Percentiles rank a stretch among this genome's conserved stretches.
Conservation (phyloP, 2,329 filamentous ascomycete genomes). For the Phyllachora maydis region DNA sequence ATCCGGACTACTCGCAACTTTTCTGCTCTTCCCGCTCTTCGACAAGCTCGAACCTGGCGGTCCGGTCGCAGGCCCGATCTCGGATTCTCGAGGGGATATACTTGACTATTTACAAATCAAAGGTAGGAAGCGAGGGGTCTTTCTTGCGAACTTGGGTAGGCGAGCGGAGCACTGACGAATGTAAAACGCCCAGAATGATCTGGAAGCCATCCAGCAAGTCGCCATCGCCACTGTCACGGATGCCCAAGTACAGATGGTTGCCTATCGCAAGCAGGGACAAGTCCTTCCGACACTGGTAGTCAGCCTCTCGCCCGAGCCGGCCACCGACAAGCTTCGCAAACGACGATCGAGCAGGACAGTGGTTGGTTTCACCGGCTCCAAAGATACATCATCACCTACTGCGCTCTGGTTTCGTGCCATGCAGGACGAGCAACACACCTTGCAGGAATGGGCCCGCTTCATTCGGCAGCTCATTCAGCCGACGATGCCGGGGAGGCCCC, state of each 20-base stretch:
- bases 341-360: conserved; percentile 42
- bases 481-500: conserved; percentile 16
- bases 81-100: conserved; percentile 25
- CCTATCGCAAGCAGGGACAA: conserved; percentile 40
- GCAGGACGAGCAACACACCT: conserved; percentile 24
- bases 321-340: conserved; percentile 38
- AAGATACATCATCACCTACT: conserved; percentile 23
- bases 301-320: conserved; percentile 26
- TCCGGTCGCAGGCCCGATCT: too few relatives aligned
- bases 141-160: too few relatives aligned
- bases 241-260: conserved; percentile 35
- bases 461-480: conserved; percentile 23
- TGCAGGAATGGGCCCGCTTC: conserved; percentile 38
- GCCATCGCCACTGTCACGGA: conserved; percentile 28
- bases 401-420: conserved; percentile 35
- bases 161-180: too few relatives aligned
- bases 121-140: too few relatives aligned
- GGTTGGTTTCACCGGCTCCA: conserved; percentile 28
- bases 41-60: too few relatives aligned
- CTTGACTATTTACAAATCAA: conserved; percentile 34
- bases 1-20: too few relatives aligned
- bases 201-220: conserved; percentile 31
- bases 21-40: too few relatives aligned
- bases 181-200: conserved; percentile 30
- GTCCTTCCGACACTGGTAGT: conserved; percentile 37